Evolutionary conservation across 257 asterid species (phyloP).

Genomic region (Fraxinus americana): DNA sequence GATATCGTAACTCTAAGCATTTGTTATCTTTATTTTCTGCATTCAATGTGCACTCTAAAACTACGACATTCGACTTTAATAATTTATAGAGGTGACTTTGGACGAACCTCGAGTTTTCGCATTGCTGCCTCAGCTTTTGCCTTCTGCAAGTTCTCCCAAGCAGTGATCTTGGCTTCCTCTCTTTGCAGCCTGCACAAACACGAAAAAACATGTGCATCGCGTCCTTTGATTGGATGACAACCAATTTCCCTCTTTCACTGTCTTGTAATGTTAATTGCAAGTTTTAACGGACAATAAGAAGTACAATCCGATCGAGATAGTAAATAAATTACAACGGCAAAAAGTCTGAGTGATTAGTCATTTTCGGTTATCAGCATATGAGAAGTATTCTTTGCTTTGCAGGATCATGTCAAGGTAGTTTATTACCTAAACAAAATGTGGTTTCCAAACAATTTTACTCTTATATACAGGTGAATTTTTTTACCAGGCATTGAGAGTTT

Average conservation of each 20-base stretch:
- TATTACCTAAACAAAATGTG: not conserved
- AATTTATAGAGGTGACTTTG: not conserved
- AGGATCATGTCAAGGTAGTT: not conserved
- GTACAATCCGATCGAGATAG: not conserved
- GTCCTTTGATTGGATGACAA: not conserved
- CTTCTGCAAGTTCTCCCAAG: constrained; percentile 93
- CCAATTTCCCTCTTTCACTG: not conserved
- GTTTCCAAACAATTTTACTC: not conserved
- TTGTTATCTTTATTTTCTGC: no score
- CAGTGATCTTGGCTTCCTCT: constrained; percentile 71
- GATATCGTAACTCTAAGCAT: no score
- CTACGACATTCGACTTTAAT: not conserved
- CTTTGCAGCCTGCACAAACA: constrained; percentile 53
- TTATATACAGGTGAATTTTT: not conserved
- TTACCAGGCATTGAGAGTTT: not conserved
- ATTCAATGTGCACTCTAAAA: not conserved
- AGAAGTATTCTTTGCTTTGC: constrained; percentile 1
- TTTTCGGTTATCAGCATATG: not conserved
- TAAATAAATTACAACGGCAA: not conserved
- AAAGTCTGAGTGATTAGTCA: not conserved
- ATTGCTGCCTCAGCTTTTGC: constrained; percentile 89
- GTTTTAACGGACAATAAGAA: not conserved
- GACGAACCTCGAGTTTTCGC: constrained; percentile 69
- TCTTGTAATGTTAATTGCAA: not conserved
- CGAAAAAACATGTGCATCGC: not conserved